These are phyloP conservation scores for Letharia columbiana DNA, from an alignment of 495 filamentous ascomycete species.

Conservation along the genomic window DNA sequence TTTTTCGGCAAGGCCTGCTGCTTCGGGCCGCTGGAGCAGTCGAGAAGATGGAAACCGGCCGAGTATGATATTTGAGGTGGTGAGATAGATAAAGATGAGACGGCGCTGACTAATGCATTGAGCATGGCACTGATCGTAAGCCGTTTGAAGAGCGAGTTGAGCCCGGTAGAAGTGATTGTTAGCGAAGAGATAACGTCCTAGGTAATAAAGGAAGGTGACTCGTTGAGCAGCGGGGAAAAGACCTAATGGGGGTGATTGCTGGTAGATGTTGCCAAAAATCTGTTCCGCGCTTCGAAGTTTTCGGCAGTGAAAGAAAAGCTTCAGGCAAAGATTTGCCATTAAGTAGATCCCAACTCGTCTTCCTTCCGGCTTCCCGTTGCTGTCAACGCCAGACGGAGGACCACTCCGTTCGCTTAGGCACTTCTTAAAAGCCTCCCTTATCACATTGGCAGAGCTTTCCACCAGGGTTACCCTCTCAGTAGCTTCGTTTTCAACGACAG, in stretches of 20 bases:
- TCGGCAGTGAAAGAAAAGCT: conserved; percentile 69
- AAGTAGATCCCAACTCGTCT: conserved; percentile 82
- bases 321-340: conserved; percentile 84
- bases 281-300: conserved; percentile 63
- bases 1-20: conserved; percentile 54
- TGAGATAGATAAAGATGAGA: conserved; percentile 74
- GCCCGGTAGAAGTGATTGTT: conserved; percentile 73
- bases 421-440: conserved; percentile 83
- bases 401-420: conserved; percentile 76
- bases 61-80: conserved; percentile 72
- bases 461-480: conserved; percentile 65
- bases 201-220: conserved; percentile 89
- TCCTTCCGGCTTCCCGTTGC: conserved; percentile 57
- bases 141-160: conserved; percentile 60
- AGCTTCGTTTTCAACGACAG: conserved; percentile 36
- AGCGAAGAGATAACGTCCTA: conserved; percentile 79
- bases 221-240: conserved; percentile 81
- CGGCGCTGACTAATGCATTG: conserved; percentile 61
- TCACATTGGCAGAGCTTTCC: conserved; percentile 74
- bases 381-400: conserved; percentile 37
- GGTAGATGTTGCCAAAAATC: conserved; percentile 81
- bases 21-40: conserved; percentile 64
- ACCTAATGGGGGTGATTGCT: conserved; percentile 66
- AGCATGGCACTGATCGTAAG: conserved; percentile 69
- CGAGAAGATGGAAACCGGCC: conserved; percentile 68